Evolutionary conservation across 23 red algal species (phyloP), one percentile per base, ranked within the genome.

Genomic region (Agarophyton chilense): DNA sequence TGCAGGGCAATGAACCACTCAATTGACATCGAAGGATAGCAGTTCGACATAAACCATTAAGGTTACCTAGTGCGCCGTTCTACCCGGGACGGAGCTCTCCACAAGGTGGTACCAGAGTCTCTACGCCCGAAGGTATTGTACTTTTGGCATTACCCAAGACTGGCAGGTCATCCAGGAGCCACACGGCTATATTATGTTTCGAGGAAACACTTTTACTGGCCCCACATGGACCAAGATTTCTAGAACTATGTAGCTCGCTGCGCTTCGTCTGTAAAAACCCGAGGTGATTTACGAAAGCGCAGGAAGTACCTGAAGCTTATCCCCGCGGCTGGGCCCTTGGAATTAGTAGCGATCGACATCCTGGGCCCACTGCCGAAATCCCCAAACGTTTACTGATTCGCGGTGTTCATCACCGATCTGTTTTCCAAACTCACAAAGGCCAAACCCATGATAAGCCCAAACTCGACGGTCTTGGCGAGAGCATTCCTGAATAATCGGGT

Each of bases 271-370:
- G 70, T 70, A 5, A 61, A 78, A 21, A 78, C 43, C 52, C 8
- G 52, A 49, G 72, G 21, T 39, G 50, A 8, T 42, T 1, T 79
- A 16, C 39, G 60, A 29, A 90, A 70, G 39, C 65, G 58, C 49
- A 51, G 12, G 19, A 90, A 78, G 7, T 65, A 51, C 36, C 40
- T 90, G 5, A 78, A 78, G 72, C 50, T 79, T 10, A 79, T 90
- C 60, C 41, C 70, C 1, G 38, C 67, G 25, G 55, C 49, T 8
- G 67, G 25, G 0, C 85, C 53, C 2, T 33, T 78, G 53, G 60
- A 90, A 12, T 45, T 79, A 52, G 54, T 62, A 7, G 71, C 61
- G 0, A 90, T 90, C 19, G 0, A 90, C 18, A 38, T 78, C 40
- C 74, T 79, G 9, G 51, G 85, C 11, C 70, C 67, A 6, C 60